Evolutionary conservation across 129 eudicot genomes (phyloP).

Genomic region (Gnaphalium uliginosum): DNA sequence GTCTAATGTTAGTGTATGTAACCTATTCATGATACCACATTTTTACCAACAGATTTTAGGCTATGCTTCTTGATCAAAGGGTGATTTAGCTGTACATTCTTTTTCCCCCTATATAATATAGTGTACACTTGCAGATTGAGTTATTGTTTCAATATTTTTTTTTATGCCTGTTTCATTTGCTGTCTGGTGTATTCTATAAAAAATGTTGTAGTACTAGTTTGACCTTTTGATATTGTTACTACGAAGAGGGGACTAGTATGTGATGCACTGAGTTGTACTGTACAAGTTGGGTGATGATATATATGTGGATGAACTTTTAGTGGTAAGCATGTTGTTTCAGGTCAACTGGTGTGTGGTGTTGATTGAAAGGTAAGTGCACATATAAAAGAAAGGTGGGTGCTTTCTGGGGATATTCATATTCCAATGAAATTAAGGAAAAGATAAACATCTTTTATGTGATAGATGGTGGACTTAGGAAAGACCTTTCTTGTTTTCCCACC

Average conservation of each 20-base stretch:
- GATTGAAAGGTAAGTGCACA: slow-evolving; percentile 30
- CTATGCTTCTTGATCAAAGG: slow-evolving; percentile 18
- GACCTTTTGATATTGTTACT: not conserved
- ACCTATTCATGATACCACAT: slow-evolving; percentile 21
- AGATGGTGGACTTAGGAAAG: slow-evolving; percentile 37
- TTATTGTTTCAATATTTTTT: not conserved
- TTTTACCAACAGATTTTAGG: slow-evolving; percentile 28
- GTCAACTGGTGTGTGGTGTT: slow-evolving; percentile 28
- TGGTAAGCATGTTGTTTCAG: slow-evolving; percentile 31
- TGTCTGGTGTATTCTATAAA: not conserved
- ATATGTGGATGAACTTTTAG: slow-evolving; percentile 19
- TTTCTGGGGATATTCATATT: slow-evolving; percentile 14
- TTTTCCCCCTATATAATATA: slow-evolving; percentile 17
- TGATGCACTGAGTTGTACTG: slow-evolving; percentile 19
- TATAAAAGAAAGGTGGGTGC: slow-evolving; percentile 21
- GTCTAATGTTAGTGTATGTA: not conserved
- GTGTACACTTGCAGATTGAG: slow-evolving; percentile 25
- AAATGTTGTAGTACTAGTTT: not conserved
- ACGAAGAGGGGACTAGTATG: not conserved
- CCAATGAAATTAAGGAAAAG: slow-evolving; percentile 11
- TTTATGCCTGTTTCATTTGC: not conserved
- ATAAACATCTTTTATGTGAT: not conserved
- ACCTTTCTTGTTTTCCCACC: slow-evolving; percentile 30
- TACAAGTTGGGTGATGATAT: slow-evolving; percentile 8
- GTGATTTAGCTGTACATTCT: slow-evolving; percentile 39